Evolutionary conservation across 345 rosid species (phyloP), one percentile per base, ranked within the genome.

Genomic region (Salix exigua): DNA sequence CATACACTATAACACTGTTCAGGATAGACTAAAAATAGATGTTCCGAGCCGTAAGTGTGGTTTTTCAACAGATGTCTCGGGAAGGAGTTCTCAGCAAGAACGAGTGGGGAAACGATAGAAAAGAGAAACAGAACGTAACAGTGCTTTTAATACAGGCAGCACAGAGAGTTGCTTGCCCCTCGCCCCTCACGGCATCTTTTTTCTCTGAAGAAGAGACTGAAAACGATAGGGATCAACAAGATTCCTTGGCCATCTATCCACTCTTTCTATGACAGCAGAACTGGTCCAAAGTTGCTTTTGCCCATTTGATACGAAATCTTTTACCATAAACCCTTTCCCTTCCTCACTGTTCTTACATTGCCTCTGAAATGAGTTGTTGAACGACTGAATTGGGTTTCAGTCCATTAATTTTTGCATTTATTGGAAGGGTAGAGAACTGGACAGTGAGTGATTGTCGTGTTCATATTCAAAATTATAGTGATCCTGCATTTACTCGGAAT

Each of bases 241-340:
- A 88, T 90, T 88, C 93, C 89, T 88, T 82, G 82, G 83, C 86
- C 84, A 80, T 50, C 78, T 81, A 73, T 83, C 79, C 60, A 77
- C 85, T 80, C 83, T 73, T 78, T 65, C 79, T 28, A 80, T 73
- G 83, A 86, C 88, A 85, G 80, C 84, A 82, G 46, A 42, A 10
- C 46, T 9, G 72, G 67, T 63, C 79, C 83, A 72, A 42, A 40
- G 82, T 66, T 65, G 78, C 85, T 81, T 81, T 82, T 50, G 77
- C 82, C 79, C 75, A 72, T 72, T 68, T 55, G 37, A 69, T 53
- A 31, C 66, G 72, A 73, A 37, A 62, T 33, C 58, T 48, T 53
- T 73, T 80, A 76, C 48, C 48, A 63, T 64, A 42, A 70, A 33
- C 46, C 12, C 28, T 35, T 6, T 44, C 53, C 37, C 37, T 48